Conservation (phyloP, 2,329 filamentous ascomycete species). For the Paraphaeosphaeria minitans region DNA sequence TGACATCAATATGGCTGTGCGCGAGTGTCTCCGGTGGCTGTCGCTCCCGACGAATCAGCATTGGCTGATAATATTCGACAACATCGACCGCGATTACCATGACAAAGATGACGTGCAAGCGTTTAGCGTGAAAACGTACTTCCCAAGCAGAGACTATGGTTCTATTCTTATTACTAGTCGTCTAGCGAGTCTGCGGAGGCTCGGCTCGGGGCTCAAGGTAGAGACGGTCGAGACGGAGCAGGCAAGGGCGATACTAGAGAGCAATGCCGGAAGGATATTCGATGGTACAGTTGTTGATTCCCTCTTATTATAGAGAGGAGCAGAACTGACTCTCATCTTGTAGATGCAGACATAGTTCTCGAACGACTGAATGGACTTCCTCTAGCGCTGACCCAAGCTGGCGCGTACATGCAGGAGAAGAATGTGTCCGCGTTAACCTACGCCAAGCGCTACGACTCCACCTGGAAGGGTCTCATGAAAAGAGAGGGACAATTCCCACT, state of each 20-base stretch:
- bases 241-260: background rate
- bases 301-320: background rate
- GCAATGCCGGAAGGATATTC: background rate
- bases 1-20: slow-evolving; percentile 18
- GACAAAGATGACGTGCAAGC: slow-evolving; percentile 14
- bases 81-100: slow-evolving; percentile 44
- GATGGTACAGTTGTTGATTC: background rate
- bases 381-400: slow-evolving; percentile 22
- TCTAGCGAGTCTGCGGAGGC: slow-evolving; percentile 30
- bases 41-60: slow-evolving; percentile 36
- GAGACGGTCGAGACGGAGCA: background rate
- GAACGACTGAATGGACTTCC: slow-evolving; percentile 18
- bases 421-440: slow-evolving; percentile 29
- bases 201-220: background rate
- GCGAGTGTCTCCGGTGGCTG: slow-evolving; percentile 37
- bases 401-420: slow-evolving; percentile 49
- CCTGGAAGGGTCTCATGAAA: background rate
- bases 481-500: slow-evolving; percentile 34
- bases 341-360: slow-evolving; percentile 33
- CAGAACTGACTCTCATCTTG: background rate
- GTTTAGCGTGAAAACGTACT: slow-evolving; percentile 35
- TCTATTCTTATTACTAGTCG: slow-evolving; percentile 50
- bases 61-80: slow-evolving; percentile 50
- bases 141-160: slow-evolving; percentile 42
- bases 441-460: background rate